Evolutionary conservation across 345 rosid species (phyloP), one percentile per base, ranked within the genome.

Genomic region (Eucalyptus polyanthemos): DNA sequence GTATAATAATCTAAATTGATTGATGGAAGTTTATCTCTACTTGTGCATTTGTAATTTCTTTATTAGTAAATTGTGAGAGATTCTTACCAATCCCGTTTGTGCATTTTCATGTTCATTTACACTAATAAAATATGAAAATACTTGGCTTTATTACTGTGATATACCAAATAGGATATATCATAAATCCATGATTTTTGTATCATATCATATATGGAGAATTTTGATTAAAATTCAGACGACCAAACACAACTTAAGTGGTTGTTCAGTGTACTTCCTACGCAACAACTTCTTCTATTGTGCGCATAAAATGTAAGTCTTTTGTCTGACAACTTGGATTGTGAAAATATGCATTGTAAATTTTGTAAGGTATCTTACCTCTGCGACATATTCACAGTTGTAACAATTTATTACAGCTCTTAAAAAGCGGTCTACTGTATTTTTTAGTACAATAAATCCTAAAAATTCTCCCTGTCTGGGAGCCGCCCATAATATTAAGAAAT

Each of bases 111-210:
- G 58, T 53, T 53, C 58, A 53, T 53, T 53, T 53, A 0, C 58
- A 53, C 58, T 21, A 4, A 53, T 53, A 21, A 53, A 21, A 3
- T 53, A 53, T 19, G 25, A 53, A 53, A 53, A 53, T 53, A 53
- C 2, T 21, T 1, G 2, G 11, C 56, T 19, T 19, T 53, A 21
- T 53, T 53, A 53, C 0, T 53, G 1, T 0, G 2, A 53, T 53
- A 0, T 53, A 53, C 25, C 58, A 53, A 53, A 53, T 21, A 53
- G 58, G 11, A 53, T 53, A 53, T 53, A 8, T 53, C 11, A 0
- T 53, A 53, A 53, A 53, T 53, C 5, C 58, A 8, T 8, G 25
- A 21, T 1, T 53, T 53, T 53, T 8, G 25, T 21, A 53, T 53
- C 58, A 1, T 21, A 53, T 53, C 0, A 8, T 53, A 53, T 53